Base-by-base conservation (phyloP, 2,329 filamentous ascomycete species). In the Botrytis deweyae region DNA sequence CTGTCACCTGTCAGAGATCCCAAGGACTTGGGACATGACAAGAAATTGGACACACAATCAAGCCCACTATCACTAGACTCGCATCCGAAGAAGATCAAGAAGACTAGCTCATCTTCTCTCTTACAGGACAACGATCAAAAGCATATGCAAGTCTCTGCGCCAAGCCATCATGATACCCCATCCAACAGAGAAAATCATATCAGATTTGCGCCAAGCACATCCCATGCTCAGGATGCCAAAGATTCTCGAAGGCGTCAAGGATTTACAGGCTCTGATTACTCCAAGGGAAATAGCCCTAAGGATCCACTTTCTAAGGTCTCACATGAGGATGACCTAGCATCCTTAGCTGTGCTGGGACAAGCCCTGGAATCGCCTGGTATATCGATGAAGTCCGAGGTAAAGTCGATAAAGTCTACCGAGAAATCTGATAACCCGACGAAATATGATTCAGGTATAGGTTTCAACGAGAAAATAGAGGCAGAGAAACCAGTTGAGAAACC, bases 261-360 rank as follows among this genome's bases (percentile, higher is more conserved):
- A 10, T 38, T 52, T 22, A 38, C 61, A 36, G 40, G 42, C 58
- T 52, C 46, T 40, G 62, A 52, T 58, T 36, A 40, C n/a, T 65
- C 68, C 16, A 62, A 72, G 38, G 49, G 44, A 0, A 74, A 61
- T 40, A 72, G 64, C 66, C 22, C 59, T 59, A 74, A 42, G 29
- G 74, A 74, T 75, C 74, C 65, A 9, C 62, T 74, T 29, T 70
- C 70, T 52, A 33, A 64, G 36, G 29, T 79, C 38, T 79, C 77
- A 22, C 72, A 77, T 42, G 76, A 78, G 46, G 73, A 78, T 42
- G 77, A 79, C 52, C 61, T 74, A 46, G 72, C 74, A 36, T 79
- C 77, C 52, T 67, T 78, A 44, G 74, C 74, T 49, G 66, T 74
- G 22, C 74, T 78, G 22, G 74, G 74, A 12, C 33, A 72, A 36